Percentiles rank a stretch among this genome's conserved stretches.
Conservation (phyloP, 306 rosid species). For the Potentilla sterilis region DNA sequence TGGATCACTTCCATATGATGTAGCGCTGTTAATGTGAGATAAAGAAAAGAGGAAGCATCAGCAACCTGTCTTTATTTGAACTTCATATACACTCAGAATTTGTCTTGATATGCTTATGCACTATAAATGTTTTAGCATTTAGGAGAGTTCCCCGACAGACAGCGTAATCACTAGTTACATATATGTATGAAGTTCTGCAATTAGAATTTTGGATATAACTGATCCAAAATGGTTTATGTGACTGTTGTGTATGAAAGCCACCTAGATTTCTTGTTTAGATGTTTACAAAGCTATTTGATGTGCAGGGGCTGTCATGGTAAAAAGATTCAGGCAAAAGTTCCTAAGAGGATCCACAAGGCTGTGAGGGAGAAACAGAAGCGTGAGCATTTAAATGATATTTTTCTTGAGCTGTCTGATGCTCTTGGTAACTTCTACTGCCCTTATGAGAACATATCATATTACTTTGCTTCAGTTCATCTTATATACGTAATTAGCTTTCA, state of each 20-base stretch:
- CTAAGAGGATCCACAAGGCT: constrained; percentile 81
- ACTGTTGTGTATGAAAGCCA: constrained; percentile 17
- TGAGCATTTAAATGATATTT: constrained; percentile 77
- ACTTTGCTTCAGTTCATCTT: constrained; percentile 14
- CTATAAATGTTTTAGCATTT: background rate
- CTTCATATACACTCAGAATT: background rate
- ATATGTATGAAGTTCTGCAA: background rate
- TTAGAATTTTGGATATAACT: constrained; percentile 1
- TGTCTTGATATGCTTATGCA: background rate
- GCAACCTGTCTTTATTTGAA: background rate
- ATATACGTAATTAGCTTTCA: constrained; percentile 3
- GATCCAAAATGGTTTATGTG: constrained; percentile 14
- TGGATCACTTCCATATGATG: background rate
- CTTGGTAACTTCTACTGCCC: constrained; percentile 56
- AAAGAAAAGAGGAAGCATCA: background rate
- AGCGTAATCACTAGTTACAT: background rate
- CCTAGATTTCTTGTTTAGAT: constrained; percentile 20
- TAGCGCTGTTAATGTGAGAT: background rate
- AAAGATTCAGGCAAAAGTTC: constrained; percentile 55
- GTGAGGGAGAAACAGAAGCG: constrained; percentile 96
- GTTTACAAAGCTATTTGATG: constrained; percentile 31
- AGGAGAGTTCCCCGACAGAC: background rate
- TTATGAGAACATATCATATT: background rate
- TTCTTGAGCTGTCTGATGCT: constrained; percentile 70
- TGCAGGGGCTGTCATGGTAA: constrained; percentile 53